Percentiles rank a stretch among this genome's conserved stretches.
Evolutionary conservation across 805 yeast genomes (phyloP).

Genomic region (Helenozyma rhizophorensis): DNA sequence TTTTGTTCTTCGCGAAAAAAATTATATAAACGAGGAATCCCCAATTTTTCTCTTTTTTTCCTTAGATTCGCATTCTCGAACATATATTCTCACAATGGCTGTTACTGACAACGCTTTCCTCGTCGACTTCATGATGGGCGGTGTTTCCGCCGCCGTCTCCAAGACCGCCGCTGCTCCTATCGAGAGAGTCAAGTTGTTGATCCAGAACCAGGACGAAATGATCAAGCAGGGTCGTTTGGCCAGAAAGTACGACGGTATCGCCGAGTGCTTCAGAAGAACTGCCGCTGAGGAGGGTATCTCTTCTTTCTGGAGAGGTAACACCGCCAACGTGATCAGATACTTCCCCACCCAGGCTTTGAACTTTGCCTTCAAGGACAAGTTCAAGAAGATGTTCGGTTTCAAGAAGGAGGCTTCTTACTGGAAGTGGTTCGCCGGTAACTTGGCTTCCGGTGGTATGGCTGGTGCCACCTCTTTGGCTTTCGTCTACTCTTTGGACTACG

Average conservation of each 20-base stretch:
- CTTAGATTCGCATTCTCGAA: slow-evolving; percentile 13
- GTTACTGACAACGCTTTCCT: slow-evolving; percentile 25
- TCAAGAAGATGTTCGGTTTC: slow-evolving; percentile 94
- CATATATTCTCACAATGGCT: slow-evolving; percentile 13
- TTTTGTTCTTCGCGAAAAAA: slow-evolving; percentile 12
- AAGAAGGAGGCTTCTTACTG: slow-evolving; percentile 93
- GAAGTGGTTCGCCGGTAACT: slow-evolving; percentile 95
- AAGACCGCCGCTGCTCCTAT: slow-evolving; percentile 98
- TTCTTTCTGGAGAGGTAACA: slow-evolving; percentile 99
- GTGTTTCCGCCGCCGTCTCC: slow-evolving; percentile 98
- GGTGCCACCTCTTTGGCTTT: slow-evolving; percentile 93
- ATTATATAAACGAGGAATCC: slow-evolving; percentile 12
- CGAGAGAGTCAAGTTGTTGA: slow-evolving; percentile 92
- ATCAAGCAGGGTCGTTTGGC: slow-evolving; percentile 94
- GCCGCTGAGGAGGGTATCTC: slow-evolving; percentile 88
- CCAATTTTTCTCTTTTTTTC: slow-evolving; percentile 5
- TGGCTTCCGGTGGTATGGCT: slow-evolving; percentile 98
- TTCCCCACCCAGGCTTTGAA: slow-evolving; percentile 99
- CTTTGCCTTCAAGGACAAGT: slow-evolving; percentile 97
- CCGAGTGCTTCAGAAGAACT: slow-evolving; percentile 92
- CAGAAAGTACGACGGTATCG: slow-evolving; percentile 82
- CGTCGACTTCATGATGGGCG: slow-evolving; percentile 83
- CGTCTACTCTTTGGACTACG: slow-evolving; percentile 96
- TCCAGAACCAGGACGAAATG: slow-evolving; percentile 98
- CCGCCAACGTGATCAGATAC: slow-evolving; percentile 97